Evolutionary conservation across 2,329 filamentous ascomycete species (phyloP), one percentile per base, ranked within the genome.

Genomic region (Colletotrichum lini): DNA sequence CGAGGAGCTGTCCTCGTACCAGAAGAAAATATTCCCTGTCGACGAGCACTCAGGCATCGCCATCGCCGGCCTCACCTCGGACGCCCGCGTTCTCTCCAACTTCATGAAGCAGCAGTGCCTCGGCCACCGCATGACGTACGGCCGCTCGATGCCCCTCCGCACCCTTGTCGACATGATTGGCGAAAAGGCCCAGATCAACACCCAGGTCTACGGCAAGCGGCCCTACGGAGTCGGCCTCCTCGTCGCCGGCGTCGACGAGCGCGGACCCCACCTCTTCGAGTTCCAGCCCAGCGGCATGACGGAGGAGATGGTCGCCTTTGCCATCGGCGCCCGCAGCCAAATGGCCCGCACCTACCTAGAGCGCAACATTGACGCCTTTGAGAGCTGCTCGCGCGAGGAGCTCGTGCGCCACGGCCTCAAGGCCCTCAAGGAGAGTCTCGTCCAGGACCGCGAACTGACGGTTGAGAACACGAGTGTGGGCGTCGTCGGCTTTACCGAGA

Each of bases 51-150:
- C 96, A 78, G 96, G 95, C 76, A 92, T 99, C 79, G 95, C 96
- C 79, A 97, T 99, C 79, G 96, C 96, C 76, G 96, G 96, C 78
- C 94, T 99, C 73, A 96, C 96, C 76, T 98, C 96, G 70, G 96
- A 99, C 84, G 96, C 96, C 80, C 96, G 96, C 80, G 96, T 99
- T 78, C 95, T 99, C 78, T 98, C 95, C 88, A 99, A 99, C 90
- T 99, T 98, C 88, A 98, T 99, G 96, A 98, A 98, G 88, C 95
- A 98, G 86, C 96, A 98, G 86, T 97, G 94, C 74, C 94, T 99
- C 79, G 93, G 94, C 79, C 96, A 96, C 78, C 95, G 96, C 82
- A 92, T 99, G 78, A 98, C 95, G 69, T 98, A 98, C 87, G 96
- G 94, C 84, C 95, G 96, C 76, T 91, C 95, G 76, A 96, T 99